Evolutionary conservation across 306 rosid genomes (phyloP).

Genomic region (Quercus engelmannii): DNA sequence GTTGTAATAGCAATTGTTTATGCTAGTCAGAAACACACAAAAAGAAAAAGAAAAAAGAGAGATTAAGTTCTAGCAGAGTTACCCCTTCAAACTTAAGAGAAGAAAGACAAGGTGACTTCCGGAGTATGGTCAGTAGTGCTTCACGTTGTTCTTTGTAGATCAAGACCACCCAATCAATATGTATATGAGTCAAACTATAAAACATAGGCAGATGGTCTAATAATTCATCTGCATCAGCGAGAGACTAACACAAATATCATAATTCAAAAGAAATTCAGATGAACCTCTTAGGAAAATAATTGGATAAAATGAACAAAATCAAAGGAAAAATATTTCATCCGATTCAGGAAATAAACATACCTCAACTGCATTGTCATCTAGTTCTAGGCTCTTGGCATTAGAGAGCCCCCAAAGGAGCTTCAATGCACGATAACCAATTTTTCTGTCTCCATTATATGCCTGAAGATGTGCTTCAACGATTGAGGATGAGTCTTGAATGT

Average conservation of each 20-base stretch:
- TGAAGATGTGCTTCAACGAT: not conserved
- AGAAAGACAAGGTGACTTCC: not conserved
- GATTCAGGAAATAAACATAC: not conserved
- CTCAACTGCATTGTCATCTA: not conserved
- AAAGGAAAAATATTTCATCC: not conserved
- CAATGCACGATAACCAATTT: not conserved
- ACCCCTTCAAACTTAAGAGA: not conserved
- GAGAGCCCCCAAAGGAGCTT: not conserved
- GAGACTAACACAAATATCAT: not conserved
- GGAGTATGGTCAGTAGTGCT: not conserved
- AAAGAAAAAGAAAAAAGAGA: not conserved
- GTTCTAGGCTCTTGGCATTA: not conserved
- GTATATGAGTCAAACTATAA: not conserved
- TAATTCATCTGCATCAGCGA: not conserved
- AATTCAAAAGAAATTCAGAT: not conserved
- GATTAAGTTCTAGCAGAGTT: not conserved
- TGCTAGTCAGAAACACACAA: no score
- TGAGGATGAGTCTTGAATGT: not conserved
- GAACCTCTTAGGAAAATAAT: not conserved
- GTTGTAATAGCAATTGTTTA: not conserved
- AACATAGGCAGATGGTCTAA: not conserved
- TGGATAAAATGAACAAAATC: not conserved
- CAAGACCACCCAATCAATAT: not conserved
- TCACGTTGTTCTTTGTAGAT: not conserved
- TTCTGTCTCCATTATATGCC: not conserved